These are phyloP conservation scores for Rosellinia necatrix DNA, from an alignment of 2,329 filamentous ascomycete species.

Conservation along the genomic window DNA sequence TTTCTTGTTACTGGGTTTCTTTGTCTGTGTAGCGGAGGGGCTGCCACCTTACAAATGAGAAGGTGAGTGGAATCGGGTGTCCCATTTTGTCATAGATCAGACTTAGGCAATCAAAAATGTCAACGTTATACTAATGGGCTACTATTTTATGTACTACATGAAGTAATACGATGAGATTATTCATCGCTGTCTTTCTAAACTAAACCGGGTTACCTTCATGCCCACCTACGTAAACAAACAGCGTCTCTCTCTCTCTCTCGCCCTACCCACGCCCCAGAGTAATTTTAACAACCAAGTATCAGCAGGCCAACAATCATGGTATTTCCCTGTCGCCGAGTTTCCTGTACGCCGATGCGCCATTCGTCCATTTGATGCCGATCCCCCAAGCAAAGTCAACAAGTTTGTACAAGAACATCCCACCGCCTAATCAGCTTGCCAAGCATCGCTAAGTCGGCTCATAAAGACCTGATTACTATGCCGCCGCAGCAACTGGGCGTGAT, in stretches of 20 bases:
- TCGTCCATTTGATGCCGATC: constrained; percentile 35
- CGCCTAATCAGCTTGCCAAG: constrained; percentile 29
- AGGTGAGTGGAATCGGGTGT: neutral
- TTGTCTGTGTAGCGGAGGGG: neutral
- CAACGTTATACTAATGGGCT: neutral
- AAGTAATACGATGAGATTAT: neutral
- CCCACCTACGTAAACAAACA: constrained; percentile 10
- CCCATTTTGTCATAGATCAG: neutral
- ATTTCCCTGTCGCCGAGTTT: constrained; percentile 37
- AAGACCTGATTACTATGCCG: constrained; percentile 32
- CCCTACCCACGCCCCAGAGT: constrained; percentile 26
- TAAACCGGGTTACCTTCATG: constrained; percentile 14
- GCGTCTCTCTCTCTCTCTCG: constrained; percentile 10
- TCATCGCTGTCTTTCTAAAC: constrained; percentile 17
- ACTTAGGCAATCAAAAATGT: neutral
- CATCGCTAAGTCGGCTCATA: constrained; percentile 12
- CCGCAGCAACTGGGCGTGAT: constrained; percentile 39
- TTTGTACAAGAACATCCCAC: constrained; percentile 43
- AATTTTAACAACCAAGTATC: constrained; percentile 36
- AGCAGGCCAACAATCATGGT: constrained; percentile 41
- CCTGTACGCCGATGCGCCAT: constrained; percentile 39
- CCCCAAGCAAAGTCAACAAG: constrained; percentile 36
- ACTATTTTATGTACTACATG: neutral
- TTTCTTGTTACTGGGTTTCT: neutral
- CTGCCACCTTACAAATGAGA: neutral